Base-by-base conservation (phyloP, 2,329 filamentous ascomycete species). In the Aureobasidium zeae region DNA sequence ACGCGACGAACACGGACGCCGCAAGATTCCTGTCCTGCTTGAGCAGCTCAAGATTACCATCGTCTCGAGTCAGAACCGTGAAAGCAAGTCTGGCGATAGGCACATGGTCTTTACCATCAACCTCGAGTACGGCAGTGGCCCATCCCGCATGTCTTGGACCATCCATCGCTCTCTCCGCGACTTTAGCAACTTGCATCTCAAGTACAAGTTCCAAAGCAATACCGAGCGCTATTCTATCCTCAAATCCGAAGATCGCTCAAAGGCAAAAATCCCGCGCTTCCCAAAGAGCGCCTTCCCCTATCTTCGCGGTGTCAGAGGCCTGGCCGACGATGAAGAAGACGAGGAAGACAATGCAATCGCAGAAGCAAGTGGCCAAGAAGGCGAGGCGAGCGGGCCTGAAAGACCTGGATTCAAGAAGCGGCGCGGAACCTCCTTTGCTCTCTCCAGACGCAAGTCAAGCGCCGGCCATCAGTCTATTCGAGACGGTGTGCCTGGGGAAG, bases 101-200 rank as follows among this genome's bases (percentile, higher is more conserved):
- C 91, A 96, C 62, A 79, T 85, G 56, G 74, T 91, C 7, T 94
- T 96, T 62, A 82, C 81, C 32, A 88, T 98, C 45, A 86, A 94
- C 54, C 71, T 98, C 12, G 91, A 98, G 60, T 98, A 98, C 60
- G 91, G 91, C 11, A 96, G 85, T 58, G 93, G 91, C 0, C 77
- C 91, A 45, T 95, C 89, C 44, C 77, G 91, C 46, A 96, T 98
- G 93, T 86, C 85, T 58, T 98, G 91, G 91, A 81, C 85, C 13
- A 85, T 98, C 47, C 80, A 86, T 55, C 77, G 91, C 43, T 88
- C 86, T 8, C 75, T 96, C 28, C 74, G 79, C 53, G 91, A 98
- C 59, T 94, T 98, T 54, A 78, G 86, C 53, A 94, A 95, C 55
- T 70, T 98, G 25, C 91, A 98, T 63, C 71, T 87, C 56, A 88